A percentile compares a stretch with the other conserved stretches of the same genome.
phyloP scores from a whole-genome alignment of 192 early-diverging fungal species.

The Pilaira anomala region DNA sequence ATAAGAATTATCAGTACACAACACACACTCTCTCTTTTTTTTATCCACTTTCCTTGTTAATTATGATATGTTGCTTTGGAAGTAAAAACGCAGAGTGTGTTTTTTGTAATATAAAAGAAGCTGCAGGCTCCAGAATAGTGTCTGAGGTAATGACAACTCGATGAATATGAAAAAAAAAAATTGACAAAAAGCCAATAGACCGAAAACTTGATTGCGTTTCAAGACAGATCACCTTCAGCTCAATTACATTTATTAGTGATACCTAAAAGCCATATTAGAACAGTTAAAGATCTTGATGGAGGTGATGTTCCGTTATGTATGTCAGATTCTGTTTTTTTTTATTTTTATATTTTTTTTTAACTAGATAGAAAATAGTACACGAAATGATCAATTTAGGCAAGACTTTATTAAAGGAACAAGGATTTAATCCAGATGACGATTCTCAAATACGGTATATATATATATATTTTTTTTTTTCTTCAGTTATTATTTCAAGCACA shows the following conservation, averaged over 20 bases:
- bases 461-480: neutral
- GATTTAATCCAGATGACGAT: neutral
- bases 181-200: conserved; percentile 25
- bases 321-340: neutral
- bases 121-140: neutral
- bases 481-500: neutral
- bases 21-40: neutral
- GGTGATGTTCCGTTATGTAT: conserved; percentile 33
- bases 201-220: conserved; percentile 41
- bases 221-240: conserved; percentile 40
- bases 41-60: neutral
- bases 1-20: no score
- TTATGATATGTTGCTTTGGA: conserved; percentile 13
- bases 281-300: conserved; percentile 35
- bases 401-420: conserved; percentile 29
- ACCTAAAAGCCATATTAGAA: conserved; percentile 35
- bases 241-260: conserved; percentile 43
- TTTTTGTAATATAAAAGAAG: conserved; percentile 1
- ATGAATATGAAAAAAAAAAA: neutral
- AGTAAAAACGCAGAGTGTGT: neutral
- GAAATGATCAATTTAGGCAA: conserved; percentile 31
- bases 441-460: conserved; percentile 31
- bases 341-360: conserved; percentile 8
- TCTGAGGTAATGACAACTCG: neutral
- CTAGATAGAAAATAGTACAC: conserved; percentile 4